Conservation (phyloP, 2,329 filamentous ascomycete species). For the Colletotrichum abscissum region DNA sequence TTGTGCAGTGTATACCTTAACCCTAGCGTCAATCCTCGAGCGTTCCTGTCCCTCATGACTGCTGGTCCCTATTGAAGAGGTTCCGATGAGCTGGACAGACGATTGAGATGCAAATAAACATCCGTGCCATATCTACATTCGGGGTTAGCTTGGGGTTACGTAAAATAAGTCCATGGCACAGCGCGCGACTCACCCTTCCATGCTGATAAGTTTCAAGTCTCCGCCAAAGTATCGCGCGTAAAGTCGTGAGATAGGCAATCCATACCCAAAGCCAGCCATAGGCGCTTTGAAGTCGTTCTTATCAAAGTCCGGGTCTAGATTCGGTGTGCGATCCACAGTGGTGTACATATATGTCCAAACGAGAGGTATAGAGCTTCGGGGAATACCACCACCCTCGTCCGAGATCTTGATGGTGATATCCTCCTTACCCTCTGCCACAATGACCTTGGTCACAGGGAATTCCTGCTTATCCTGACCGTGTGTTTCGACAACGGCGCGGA, state of each 20-base stretch:
- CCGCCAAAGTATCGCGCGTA: constrained; percentile 98
- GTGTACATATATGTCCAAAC: constrained; percentile 99
- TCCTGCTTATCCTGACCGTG: constrained; percentile 96
- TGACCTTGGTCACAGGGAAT: constrained; percentile 96
- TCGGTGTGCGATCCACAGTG: constrained; percentile 95
- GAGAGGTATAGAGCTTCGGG: constrained; percentile 89
- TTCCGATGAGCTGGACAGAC: constrained; percentile 93
- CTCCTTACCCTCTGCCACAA: constrained; percentile 96
- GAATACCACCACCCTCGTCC: constrained; percentile 96
- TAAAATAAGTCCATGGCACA: not conserved
- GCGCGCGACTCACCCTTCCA: constrained; percentile 85
- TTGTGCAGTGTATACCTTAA: constrained; percentile 71
- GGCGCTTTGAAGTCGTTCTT: constrained; percentile 99
- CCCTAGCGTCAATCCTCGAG: constrained; percentile 74
- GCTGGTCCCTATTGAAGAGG: constrained; percentile 94
- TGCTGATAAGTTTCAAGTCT: constrained; percentile 96
- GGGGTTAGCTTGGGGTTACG: not conserved
- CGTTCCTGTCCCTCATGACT: constrained; percentile 81
- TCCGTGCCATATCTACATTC: constrained; percentile 89
- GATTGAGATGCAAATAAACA: constrained; percentile 97
- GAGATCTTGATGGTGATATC: constrained; percentile 99
- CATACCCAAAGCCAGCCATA: constrained; percentile 99
- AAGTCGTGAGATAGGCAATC: constrained; percentile 89
- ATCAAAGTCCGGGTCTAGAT: constrained; percentile 95
- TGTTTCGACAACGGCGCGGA: constrained; percentile 94